A percentile compares a stretch with the other conserved stretches of the same genome.
These are phyloP conservation scores for Backusella westeae DNA, from an alignment of 192 early-diverging fungal species.

Conservation along the genomic window DNA sequence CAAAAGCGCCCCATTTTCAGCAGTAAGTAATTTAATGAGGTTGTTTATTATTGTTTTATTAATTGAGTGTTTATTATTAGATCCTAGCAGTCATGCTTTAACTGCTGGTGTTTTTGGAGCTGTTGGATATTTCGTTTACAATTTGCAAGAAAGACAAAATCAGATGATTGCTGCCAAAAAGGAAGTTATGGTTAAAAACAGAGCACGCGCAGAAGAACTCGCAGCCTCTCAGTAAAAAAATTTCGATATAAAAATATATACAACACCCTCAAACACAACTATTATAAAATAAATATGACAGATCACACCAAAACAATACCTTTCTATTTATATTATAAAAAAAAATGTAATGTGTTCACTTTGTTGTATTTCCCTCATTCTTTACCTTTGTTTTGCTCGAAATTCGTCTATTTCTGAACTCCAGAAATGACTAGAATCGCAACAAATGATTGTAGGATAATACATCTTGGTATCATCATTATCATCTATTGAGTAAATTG, in stretches of 20 bases:
- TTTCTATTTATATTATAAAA: not conserved
- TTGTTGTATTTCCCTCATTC: not conserved
- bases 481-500: not conserved
- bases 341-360: not conserved
- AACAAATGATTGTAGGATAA: not conserved
- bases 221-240: slow-evolving; percentile 17
- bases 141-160: slow-evolving; percentile 34
- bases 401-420: not conserved
- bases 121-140: slow-evolving; percentile 34
- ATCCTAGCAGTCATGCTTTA: slow-evolving; percentile 27
- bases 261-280: not conserved
- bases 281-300: not conserved
- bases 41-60: slow-evolving; percentile 6
- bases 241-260: not conserved
- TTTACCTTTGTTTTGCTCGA: not conserved
- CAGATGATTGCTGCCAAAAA: slow-evolving; percentile 35
- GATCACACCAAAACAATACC: not conserved
- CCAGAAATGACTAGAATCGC: not conserved
- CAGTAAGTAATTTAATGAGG: slow-evolving; percentile 25
- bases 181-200: slow-evolving; percentile 34
- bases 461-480: too few relatives aligned
- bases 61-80: slow-evolving; percentile 4
- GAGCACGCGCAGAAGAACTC: slow-evolving; percentile 37
- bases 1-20: slow-evolving; percentile 41
- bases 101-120: slow-evolving; percentile 35